A percentile compares a stretch with the other conserved stretches of the same genome.
Conservation (phyloP, 305 asterid species). For the Nicotiana rustica region DNA sequence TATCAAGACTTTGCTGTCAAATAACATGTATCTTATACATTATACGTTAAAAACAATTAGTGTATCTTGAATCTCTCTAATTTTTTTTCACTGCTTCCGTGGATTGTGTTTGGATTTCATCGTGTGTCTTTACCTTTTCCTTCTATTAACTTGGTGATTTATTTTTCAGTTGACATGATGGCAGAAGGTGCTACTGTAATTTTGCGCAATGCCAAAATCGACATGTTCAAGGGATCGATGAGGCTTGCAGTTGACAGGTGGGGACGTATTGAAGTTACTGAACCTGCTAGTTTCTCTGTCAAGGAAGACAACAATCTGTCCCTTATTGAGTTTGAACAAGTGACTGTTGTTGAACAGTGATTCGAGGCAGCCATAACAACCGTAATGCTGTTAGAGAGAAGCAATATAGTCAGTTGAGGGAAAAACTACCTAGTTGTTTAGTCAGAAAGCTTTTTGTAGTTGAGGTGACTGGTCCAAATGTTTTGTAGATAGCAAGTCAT, state of each 20-base stretch:
- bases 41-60: not conserved
- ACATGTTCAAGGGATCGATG: conserved; percentile 50
- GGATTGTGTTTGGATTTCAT: not conserved
- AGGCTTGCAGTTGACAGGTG: conserved; percentile 49
- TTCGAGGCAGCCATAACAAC: not conserved
- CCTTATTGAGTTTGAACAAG: conserved; percentile 48
- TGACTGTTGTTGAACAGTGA: conserved; percentile 36
- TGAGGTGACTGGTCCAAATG: conserved; percentile 13
- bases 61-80: not conserved
- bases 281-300: conserved; percentile 44
- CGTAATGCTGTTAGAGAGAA: not conserved
- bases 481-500: conserved; percentile 33
- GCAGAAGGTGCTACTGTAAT: conserved; percentile 42
- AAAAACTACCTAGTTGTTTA: not conserved
- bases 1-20: not conserved
- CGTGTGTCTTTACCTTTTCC: not conserved
- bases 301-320: conserved; percentile 49
- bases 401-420: not conserved
- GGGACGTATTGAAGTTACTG: conserved; percentile 48
- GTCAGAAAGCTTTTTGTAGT: conserved; percentile 9
- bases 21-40: not conserved
- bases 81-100: not conserved
- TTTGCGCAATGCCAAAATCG: conserved; percentile 48
- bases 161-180: conserved; percentile 45
- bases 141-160: not conserved